Evolutionary conservation across 2,329 filamentous ascomycete species (phyloP).

Genomic region (Magnaporthales sp.): DNA sequence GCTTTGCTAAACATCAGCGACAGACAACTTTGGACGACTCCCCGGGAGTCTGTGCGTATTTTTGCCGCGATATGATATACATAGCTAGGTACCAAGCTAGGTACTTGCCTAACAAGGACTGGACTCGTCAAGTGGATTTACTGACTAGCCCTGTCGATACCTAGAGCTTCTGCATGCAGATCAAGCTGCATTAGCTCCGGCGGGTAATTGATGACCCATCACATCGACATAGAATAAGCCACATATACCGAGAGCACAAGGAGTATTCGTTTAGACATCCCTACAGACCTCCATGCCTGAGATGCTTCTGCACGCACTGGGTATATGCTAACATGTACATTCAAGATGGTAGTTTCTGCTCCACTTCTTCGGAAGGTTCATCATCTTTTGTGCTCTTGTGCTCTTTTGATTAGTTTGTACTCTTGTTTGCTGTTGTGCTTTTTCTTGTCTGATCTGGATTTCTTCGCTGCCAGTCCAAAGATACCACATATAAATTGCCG

Average conservation of each 20-base stretch:
- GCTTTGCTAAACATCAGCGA: background rate
- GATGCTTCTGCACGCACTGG: background rate
- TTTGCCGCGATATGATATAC: background rate
- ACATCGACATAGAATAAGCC: background rate
- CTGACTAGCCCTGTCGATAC: background rate
- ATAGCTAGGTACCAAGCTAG: background rate
- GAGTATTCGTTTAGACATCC: background rate
- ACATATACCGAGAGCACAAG: background rate
- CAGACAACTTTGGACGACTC: background rate
- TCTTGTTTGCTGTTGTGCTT: background rate
- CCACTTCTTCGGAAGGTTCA: background rate
- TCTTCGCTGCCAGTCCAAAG: background rate
- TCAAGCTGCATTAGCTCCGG: conserved; percentile 1
- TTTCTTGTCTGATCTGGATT: background rate
- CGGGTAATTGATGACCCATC: background rate
- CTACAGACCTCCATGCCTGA: background rate
- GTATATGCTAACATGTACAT: background rate
- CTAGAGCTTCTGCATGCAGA: background rate
- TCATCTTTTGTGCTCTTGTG: too few relatives aligned
- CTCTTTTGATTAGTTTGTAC: background rate
- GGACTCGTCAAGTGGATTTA: background rate
- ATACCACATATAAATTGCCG: background rate
- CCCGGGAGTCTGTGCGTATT: background rate
- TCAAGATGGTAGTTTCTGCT: background rate
- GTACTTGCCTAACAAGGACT: background rate